Base-by-base conservation (phyloP, 2,329 filamentous ascomycete species). In the Aspergillus sp. region DNA sequence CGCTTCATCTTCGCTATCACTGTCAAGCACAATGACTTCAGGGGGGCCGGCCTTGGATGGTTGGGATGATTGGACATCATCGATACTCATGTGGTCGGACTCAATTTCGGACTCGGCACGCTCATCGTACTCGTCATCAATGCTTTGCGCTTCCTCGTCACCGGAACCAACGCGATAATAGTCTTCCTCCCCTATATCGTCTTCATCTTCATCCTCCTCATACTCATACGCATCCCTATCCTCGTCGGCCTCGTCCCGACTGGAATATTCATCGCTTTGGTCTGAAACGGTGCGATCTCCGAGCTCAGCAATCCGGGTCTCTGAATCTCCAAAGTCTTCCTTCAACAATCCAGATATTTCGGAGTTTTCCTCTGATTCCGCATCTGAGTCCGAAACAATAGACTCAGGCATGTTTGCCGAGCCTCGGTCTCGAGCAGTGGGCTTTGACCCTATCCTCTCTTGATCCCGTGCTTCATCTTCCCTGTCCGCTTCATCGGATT, bases 11-110 rank as follows among this genome's bases (percentile, higher is more conserved):
- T 74, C 71, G 50, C 71, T 75, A 50, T 75, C 73, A 52, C 71
- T 75, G 51, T 75, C 73, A 13, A 76, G 42, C 21, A 75, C 68
- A 47, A 76, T 75, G 34, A 76, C 54, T 55, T 76, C 73, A 14
- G 64, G 64, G 14, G 64, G 58, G 1, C 54, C 49, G 4, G 44
- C 58, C 44, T 52, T 60, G 19, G 53, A 52, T 7, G 52, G 31
- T 29, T 49, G 51, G 13, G 36, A 29, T 29, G 25, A 46, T 40
- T 47, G 50, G 36, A 11, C 19, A 17, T 42, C 16, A 4, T 38
- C 42, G 41, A 36, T 13, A 47, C 40, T 41, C 25, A 52, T 19
- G 23, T 48, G 34, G 3, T 57, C 59, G 19, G 58, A 59, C n/a
- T 60, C 60, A 7, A 41, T 47, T 32, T 59, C 62, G 49, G 56